Conservation (phyloP, 306 rosid species). For the Benincasa hispida region DNA sequence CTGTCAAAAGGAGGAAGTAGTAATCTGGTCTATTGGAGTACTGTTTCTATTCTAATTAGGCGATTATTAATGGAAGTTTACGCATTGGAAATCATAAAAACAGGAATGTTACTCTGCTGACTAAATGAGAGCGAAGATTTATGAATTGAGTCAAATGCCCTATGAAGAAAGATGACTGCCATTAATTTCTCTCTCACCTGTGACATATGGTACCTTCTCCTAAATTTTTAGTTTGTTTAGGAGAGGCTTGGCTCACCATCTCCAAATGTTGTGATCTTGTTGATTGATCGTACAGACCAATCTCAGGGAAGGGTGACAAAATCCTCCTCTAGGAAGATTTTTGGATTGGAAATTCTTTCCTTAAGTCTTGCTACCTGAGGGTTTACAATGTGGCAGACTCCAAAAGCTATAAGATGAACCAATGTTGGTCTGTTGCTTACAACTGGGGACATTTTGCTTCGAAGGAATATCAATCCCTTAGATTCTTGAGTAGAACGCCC, state of each 20-base stretch:
- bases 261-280: background rate
- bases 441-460: background rate
- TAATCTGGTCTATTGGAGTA: background rate
- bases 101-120: background rate
- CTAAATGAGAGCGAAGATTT: background rate
- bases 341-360: background rate
- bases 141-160: background rate
- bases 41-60: background rate
- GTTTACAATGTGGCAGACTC: background rate
- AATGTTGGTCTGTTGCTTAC: background rate
- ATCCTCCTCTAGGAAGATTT: background rate
- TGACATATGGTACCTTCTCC: background rate
- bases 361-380: background rate
- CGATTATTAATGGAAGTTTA: background rate
- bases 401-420: background rate
- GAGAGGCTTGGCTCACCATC: background rate
- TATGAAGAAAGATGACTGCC: background rate
- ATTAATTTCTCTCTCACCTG: background rate
- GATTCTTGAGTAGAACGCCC: background rate
- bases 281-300: background rate
- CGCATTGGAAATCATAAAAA: background rate
- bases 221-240: background rate
- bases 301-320: background rate
- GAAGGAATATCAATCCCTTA: background rate
- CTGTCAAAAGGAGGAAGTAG: background rate